Evolutionary conservation across 805 yeast genomes (phyloP), one percentile per base, ranked within the genome.

Genomic region (Scheffersomyces lignosus): DNA sequence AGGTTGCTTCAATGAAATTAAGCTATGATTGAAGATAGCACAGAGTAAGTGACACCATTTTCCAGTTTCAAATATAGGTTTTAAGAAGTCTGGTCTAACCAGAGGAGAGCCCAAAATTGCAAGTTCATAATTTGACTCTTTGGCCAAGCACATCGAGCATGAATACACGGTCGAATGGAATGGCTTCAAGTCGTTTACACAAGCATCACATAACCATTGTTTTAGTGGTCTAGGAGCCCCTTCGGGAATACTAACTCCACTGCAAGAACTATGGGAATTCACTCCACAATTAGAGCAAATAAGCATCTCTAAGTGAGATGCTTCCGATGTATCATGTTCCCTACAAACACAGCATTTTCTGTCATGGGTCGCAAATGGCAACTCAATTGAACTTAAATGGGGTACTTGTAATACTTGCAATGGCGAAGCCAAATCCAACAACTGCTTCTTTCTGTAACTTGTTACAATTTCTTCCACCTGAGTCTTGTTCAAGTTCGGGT

Each of bases 1-100:
- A 15, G 41, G 30, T 23, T 29, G 34, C 12, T 44, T 37, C 38
- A 56, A 52, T 1, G 37, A 36, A 12, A 50, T 59, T 4, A 73
- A 54, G n/a, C 64, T 61, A 4, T 74, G 60, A 18, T 66, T 63
- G 52, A 81, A 80, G 0, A 84, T 33, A 0, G 90, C 81, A 60
- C 97, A 89, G 2, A 77, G 43, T 3, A 83, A 62, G 64, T 89
- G 96, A 23, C 81, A 79, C 96, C 96, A 89, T 39, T 71, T 68
- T 1, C 86, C 86, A 0, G 65, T 45, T 37, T 71, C 75, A 3
- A 53, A 47, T 0, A 93, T 79, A n/a, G 87, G 70, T 50, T 85
- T 84, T 48, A 87, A 56, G 20, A 80, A 86, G 48, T 83, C 90
- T 0, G 86, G 81, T 20, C 59, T 59, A 1, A 71, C 71, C 27